Evolutionary conservation across 305 asterid species (phyloP), one percentile per base, ranked within the genome.

Genomic region (Fraxinus velutina): DNA sequence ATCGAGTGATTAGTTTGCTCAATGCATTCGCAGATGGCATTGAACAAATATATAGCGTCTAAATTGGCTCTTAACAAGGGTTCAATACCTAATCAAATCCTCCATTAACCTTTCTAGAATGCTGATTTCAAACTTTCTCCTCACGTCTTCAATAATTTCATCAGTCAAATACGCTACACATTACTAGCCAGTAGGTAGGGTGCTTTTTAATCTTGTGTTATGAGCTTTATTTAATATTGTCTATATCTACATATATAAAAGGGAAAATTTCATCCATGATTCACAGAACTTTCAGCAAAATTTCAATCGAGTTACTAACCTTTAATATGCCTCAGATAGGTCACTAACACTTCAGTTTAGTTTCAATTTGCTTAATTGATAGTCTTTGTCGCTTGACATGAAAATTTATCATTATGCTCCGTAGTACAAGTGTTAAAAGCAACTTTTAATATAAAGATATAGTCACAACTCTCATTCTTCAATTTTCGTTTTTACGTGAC

Each of bases 61-160:
- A 62, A 73, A 19, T 64, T 17, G 10, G 57, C 66, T 60, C 22
- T 60, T 55, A 34, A 72, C 24, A 17, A 42, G 60, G 62, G 64
- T 70, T 68, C 27, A 7, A 15, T 19, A 75, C 72, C 73, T 85
- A 66, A 84, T 44, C 17, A 72, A 70, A 74, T 70, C 8, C 21
- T 13, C 52, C 55, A 73, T 42, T 71, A 62, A 55, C n/a, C 71
- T 19, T 71, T 29, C 68, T 78, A 30, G 36, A 73, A 64, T 80
- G 44, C 42, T 29, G 78, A 70, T 76, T 77, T 29, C 34, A 83
- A 71, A 10, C 66, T 32, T 64, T 10, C 19, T 30, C 76, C 62
- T 34, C 36, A 79, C 50, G 70, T 73, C 78, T 66, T 15, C 36
- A 29, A 71, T 30, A 44, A 72, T 39, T 80, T 22, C 1, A 19